Evolutionary conservation across 2,329 filamentous ascomycete species (phyloP), one percentile per base, ranked within the genome.

Genomic region (Penicillium sp.): DNA sequence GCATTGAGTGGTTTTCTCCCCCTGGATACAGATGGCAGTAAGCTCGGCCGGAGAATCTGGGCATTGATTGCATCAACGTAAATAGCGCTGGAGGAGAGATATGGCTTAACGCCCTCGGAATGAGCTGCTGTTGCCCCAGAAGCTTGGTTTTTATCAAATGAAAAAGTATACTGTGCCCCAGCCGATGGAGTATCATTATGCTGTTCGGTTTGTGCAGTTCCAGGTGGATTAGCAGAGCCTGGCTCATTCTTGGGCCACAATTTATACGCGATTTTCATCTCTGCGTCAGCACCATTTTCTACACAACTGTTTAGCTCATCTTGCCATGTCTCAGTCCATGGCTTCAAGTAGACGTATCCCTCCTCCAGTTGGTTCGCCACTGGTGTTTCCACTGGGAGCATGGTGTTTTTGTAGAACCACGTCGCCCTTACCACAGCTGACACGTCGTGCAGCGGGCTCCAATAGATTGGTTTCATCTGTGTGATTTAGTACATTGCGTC

Each of bases 381-480:
- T 15, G 85, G 79, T 1, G 90, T 84, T 59, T 96, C 90, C 6
- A 99, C 84, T 0, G 94, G 94, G 55, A 90, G 79, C 92, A 97
- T 96, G 1, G 89, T 93, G 68, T 97, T 92, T 76, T 89, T 89
- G 74, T 97, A 97, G 71, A 99, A 99, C 94, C 94, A 99, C 0
- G 93, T 97, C 1, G 89, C 92, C 61, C 94, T 83, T 54, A 89
- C 82, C 1, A 97, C 92, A 33, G 86, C 81, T 6, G 90, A 88
- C 29, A 95, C 84, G 67, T 97, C 94, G 66, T 96, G 92, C 29
- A 97, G 83, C 7, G 94, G 93, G 18, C 89, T 92, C 94, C 94
- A 99, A 71, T 99, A 99, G 56, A 97, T 97, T 0, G 94, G 94
- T 72, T 92, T 90, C 92, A 99, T 96, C 67, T 90, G 18, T 7